Evolutionary conservation across 1,284 basidiomycete species (phyloP), one percentile per base, ranked within the genome.

Genomic region (Flammula alnicola): DNA sequence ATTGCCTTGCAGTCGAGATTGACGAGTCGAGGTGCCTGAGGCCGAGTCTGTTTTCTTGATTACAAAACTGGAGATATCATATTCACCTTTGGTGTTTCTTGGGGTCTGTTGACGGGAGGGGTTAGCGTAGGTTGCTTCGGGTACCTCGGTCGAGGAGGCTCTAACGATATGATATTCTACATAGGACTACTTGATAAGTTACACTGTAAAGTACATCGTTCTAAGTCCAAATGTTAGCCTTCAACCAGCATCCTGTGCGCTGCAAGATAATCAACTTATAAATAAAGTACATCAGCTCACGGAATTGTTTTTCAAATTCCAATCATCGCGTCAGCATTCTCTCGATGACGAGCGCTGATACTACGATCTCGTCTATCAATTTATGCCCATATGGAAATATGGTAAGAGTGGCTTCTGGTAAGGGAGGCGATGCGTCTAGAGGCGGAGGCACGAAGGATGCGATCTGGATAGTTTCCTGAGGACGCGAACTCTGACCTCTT

Each of bases 371-470:
- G 44, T 77, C 76, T 49, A 78, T 69, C 25, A 65, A 58, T 40
- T 67, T 67, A 44, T 76, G 72, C 2, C 74, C 75, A 41, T 72
- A 66, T 0, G 75, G 75, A 42, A 74, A 76, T 5, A 77, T 64
- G 0, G 73, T 76, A 12, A 77, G 64, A 0, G 63, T 66, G 1
- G 75, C 70, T 9, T 69, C 65, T 11, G 74, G 73, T 5, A 72
- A 63, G 0, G 75, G 74, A 1, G 73, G 74, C 1, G 71, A 69
- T 4, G 72, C 67, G 35, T 74, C 69, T 11, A 72, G 56, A 1
- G 75, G 73, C 5, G 75, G 74, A 5, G 75, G 74, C 3, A 76
- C 67, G 56, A 77, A 76, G 1, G 71, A 65, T 0, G 75, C 75
- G 1, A 76, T 62, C 38, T 76, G 73, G 22, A 63, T 63, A 12